Evolutionary conservation across 108 stramenopile species (phyloP), one percentile per base, ranked within the genome.

Genomic region (Pelagomonas calceolata): DNA sequence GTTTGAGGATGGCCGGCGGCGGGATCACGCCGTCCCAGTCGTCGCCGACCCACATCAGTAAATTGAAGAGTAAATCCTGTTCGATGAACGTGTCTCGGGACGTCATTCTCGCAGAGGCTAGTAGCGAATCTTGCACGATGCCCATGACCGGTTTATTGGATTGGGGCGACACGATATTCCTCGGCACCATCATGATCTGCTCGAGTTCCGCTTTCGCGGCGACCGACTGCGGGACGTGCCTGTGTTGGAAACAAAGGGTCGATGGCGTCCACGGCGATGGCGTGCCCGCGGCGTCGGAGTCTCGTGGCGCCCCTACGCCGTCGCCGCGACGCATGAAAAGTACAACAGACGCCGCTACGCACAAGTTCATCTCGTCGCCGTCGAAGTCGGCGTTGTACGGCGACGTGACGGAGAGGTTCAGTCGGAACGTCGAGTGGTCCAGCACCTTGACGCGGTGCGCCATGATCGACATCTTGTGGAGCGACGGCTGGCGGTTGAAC

Each of bases 321-420:
- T n/a, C n/a, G n/a, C n/a, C n/a, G n/a, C n/a, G n/a, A n/a, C n/a
- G n/a, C n/a, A n/a, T n/a, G n/a, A n/a, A n/a, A n/a, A n/a, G n/a
- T n/a, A n/a, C 4, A 82, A 73, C 68, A 80, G 81, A n/a, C n/a
- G n/a, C n/a, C n/a, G n/a, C n/a, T n/a, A n/a, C n/a, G n/a, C n/a
- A n/a, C 65, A 99, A 85, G 87, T 99, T 99, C 98, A 99, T 99
- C 86, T 99, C 98, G 69, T 99, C 98, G 21, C 98, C 98, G 81
- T 99, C 98, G 80, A 99, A 99, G 84, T 99, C 98, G 66, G 98
- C 98, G 82, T 99, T 99, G 87, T 99, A 99, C 32, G 98, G 97
- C 14, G 93, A 85, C 16, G 98, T 99, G 81, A 95, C 95, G 72
- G 89, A 89, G 69, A 99, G 81, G 83, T 99, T 99, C 75, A 99